phyloP scores from a whole-genome alignment of 148 eudicot species.

The Polygonum aviculare region DNA sequence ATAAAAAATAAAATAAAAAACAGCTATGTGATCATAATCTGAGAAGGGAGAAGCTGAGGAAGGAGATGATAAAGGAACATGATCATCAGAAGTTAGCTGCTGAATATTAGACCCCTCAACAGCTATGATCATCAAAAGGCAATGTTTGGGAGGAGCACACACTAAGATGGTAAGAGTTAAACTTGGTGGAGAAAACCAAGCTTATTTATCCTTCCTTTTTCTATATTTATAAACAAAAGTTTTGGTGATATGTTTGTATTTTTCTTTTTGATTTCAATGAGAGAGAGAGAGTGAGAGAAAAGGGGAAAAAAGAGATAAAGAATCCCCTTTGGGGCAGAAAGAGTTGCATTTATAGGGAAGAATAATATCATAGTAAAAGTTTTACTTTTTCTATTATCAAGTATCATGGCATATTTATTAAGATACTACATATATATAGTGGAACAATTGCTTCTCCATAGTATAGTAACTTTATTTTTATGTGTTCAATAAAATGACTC shows the following conservation, averaged over 20 bases:
- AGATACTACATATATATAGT: neutral
- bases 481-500: neutral
- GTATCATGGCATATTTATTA: neutral
- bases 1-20: neutral
- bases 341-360: neutral
- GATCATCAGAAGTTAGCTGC: neutral
- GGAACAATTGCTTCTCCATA: neutral
- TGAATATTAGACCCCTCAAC: neutral
- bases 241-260: slow-evolving; percentile 1
- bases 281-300: neutral
- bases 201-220: neutral
- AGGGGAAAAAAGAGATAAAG: neutral
- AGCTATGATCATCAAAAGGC: neutral
- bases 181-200: neutral
- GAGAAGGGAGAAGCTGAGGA: neutral
- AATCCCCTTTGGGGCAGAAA: neutral
- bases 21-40: neutral
- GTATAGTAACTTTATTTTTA: neutral
- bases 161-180: neutral
- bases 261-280: neutral
- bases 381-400: neutral
- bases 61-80: neutral
- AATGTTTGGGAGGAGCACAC: neutral
- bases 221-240: neutral
- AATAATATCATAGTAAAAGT: slow-evolving; percentile 1